A percentile compares a stretch with the other conserved stretches of the same genome.
Evolutionary conservation across 345 rosid species (phyloP).

Genomic region (Moringa oleifera): DNA sequence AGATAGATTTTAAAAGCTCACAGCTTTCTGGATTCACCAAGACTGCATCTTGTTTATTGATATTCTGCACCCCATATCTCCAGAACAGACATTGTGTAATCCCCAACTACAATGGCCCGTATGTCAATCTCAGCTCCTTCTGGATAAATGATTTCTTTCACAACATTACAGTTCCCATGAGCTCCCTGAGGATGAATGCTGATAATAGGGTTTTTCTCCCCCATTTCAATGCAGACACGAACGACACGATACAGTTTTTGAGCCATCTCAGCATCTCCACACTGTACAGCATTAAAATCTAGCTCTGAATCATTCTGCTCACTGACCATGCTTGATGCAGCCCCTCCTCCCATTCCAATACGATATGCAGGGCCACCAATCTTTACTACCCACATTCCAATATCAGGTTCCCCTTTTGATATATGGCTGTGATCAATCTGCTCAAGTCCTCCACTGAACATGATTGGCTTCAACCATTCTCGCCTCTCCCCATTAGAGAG

Average conservation of each 20-base stretch:
- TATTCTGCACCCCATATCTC: conserved; percentile 99
- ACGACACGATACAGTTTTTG: conserved; percentile 88
- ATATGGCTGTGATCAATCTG: conserved; percentile 88
- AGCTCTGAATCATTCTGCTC: conserved; percentile 96
- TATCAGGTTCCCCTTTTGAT: conserved; percentile 76
- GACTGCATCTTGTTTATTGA: conserved; percentile 97
- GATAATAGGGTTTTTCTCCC: conserved; percentile 80
- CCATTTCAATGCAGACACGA: conserved; percentile 91
- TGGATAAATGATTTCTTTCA: conserved; percentile 89
- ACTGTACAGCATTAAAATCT: conserved; percentile 96
- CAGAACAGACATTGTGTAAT: conserved; percentile 87
- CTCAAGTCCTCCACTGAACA: conserved; percentile 94
- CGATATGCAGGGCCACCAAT: conserved; percentile 98
- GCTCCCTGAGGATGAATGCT: conserved; percentile 98
- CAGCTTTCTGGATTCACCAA: conserved; percentile 82
- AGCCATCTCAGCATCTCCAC: conserved; percentile 97
- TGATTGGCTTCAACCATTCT: conserved; percentile 97
- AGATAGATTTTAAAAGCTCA: conserved; percentile 55
- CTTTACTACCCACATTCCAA: conserved; percentile 91
- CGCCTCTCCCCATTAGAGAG: conserved; percentile 89
- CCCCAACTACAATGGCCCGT: conserved; percentile 76
- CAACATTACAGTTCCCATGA: conserved; percentile 95
- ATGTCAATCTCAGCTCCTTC: conserved; percentile 87
- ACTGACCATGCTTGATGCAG: conserved; percentile 97
- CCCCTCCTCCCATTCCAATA: conserved; percentile 98